These are phyloP conservation scores for Kwoniella sp. DNA, from an alignment of 768 basidiomycete genomes.

Conservation along the genomic window DNA sequence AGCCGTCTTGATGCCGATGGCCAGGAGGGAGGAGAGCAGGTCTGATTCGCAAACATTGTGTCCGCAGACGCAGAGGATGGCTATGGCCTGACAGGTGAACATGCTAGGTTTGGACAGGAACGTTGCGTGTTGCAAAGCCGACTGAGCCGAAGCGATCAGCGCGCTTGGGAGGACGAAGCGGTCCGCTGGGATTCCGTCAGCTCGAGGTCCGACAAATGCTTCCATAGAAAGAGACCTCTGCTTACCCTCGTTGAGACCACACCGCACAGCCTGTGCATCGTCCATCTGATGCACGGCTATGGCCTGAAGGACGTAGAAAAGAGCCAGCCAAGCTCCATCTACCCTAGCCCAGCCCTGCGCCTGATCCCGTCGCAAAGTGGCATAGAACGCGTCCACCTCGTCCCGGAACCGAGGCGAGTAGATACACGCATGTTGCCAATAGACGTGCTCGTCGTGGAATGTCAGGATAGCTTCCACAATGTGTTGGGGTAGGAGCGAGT, in stretches of 20 bases:
- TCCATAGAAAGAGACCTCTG: background rate
- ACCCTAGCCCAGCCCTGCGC: slow-evolving; percentile 7
- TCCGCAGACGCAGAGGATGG: slow-evolving; percentile 19
- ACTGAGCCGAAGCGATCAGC: slow-evolving; percentile 16
- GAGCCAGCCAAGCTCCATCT: slow-evolving; percentile 16
- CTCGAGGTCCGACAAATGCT: background rate
- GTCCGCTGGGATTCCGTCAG: slow-evolving; percentile 3
- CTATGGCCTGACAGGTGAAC: slow-evolving; percentile 19
- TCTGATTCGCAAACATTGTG: slow-evolving; percentile 30
- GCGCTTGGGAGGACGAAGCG: slow-evolving; percentile 20
- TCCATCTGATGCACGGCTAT: slow-evolving; percentile 29
- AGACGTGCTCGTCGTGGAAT: slow-evolving; percentile 11
- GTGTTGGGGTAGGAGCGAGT: slow-evolving; percentile 14
- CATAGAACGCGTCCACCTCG: slow-evolving; percentile 13
- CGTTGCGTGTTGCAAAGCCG: slow-evolving; percentile 13
- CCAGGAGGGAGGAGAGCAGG: slow-evolving; percentile 18
- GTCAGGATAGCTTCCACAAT: slow-evolving; percentile 5
- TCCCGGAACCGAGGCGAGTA: slow-evolving; percentile 13
- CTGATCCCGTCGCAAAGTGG: no score
- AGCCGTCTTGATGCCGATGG: slow-evolving; percentile 24
- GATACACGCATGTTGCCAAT: slow-evolving; percentile 25
- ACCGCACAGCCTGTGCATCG: slow-evolving; percentile 6
- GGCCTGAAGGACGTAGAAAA: slow-evolving; percentile 18
- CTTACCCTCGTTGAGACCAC: slow-evolving; percentile 20
- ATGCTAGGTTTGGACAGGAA: slow-evolving; percentile 16